Base-by-base conservation (phyloP, 176 grass and related monocot genomes). In the Carex myosuroides region DNA sequence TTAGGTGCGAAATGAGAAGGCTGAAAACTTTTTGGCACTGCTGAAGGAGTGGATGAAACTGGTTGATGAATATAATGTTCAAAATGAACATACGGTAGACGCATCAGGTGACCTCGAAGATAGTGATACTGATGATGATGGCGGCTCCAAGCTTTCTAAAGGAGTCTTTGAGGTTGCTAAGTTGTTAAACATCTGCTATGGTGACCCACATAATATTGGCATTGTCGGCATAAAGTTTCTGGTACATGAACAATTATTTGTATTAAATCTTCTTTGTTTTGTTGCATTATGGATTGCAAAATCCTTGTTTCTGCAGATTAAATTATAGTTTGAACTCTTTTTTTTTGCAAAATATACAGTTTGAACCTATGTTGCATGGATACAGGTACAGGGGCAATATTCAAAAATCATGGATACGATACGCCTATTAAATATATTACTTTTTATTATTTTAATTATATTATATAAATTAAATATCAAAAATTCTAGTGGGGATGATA, bases 1-100 rank as follows among this genome's bases (percentile, higher is more conserved):
- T 12, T 64, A 90, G 90, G 94, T 97, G 64, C 72, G 94, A 11
- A 97, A 97, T 54, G 88, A 91, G 82, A 94, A 94, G 61, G 88
- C 92, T 2, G 92, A 97, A 24, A 84, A 92, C 3, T 97, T 97
- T 87, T 84, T 94, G 18, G 78, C 68, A 18, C 87, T 92, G 30
- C 71, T 97, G 7, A 89, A 61, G 37, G 92, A 91, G 55, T 97
- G 94, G 92, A 80, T 80, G n/a, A 57, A 86, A 54, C 30, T 94
- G 3, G 87, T 88, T 14, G 59, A 87, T 18, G 84, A 88, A 48
- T 92, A 86, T 85, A 75, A 72, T 84, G 65, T 69, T 37, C 14
- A 26, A 58, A 89, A 57, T 42, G 64, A 83, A 9, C 71, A 14
- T 32, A 37, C 44, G 1, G 55, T 53, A 24, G 63, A 32, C 11